Percentiles rank a stretch among this genome's conserved stretches.
These are phyloP conservation scores for Fusarium haematococcum DNA, from an alignment of 2,329 filamentous ascomycete genomes.

Conservation along the genomic window DNA sequence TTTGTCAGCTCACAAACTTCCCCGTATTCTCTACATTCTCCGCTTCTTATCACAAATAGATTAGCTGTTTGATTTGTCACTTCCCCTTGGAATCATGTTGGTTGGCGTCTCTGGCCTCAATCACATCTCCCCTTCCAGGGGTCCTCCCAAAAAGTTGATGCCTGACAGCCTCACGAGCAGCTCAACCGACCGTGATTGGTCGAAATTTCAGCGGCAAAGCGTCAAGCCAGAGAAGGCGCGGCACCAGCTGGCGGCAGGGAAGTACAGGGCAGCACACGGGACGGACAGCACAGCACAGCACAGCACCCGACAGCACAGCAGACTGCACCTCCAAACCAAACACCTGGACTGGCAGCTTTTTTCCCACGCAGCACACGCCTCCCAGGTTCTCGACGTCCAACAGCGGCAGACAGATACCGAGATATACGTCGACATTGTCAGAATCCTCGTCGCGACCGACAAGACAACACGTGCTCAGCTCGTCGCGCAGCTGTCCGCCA, in stretches of 20 bases:
- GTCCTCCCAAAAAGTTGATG: conserved; percentile 39
- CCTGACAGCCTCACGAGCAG: conserved; percentile 42
- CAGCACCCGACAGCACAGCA: conserved; percentile 30
- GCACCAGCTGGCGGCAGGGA: conserved; percentile 32
- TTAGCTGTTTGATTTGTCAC: conserved; percentile 3
- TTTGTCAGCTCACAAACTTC: background rate
- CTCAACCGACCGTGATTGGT: conserved; percentile 42
- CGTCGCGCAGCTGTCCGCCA: conserved; percentile 18
- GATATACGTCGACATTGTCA: conserved; percentile 9
- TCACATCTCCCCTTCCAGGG: conserved; percentile 21
- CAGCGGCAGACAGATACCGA: background rate
- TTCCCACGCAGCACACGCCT: conserved; percentile 21
- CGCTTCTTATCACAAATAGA: background rate
- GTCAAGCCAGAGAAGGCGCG: conserved; percentile 27
- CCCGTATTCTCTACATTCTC: background rate
- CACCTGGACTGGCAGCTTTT: conserved; percentile 34
- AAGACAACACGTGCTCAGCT: conserved; percentile 29
- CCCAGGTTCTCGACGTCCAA: conserved; percentile 9
- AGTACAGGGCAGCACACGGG: conserved; percentile 31
- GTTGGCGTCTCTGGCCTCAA: background rate
- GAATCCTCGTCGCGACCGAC: background rate
- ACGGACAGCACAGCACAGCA: conserved; percentile 4
- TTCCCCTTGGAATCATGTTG: background rate
- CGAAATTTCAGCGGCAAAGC: conserved; percentile 41
- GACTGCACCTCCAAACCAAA: conserved; percentile 29